Evolutionary conservation across 148 eudicot species (phyloP).

Genomic region (Amaranthus hypochondriacus): DNA sequence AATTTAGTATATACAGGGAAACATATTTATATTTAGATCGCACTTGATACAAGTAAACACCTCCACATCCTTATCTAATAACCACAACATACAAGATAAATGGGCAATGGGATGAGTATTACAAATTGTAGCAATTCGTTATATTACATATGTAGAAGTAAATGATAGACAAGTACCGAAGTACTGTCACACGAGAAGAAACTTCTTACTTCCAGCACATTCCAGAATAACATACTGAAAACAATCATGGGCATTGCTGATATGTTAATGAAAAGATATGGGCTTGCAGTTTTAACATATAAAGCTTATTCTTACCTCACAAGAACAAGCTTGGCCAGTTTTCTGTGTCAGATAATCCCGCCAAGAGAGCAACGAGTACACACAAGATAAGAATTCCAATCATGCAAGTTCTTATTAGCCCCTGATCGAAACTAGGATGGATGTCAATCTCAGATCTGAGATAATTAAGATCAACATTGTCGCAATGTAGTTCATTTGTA

Average conservation of each 20-base stretch:
- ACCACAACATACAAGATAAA: no score
- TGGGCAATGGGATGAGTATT: no score
- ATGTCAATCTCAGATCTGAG: constrained; percentile 26
- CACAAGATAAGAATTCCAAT: constrained; percentile 63
- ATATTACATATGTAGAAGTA: no score
- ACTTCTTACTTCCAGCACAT: no score
- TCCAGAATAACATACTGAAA: background rate
- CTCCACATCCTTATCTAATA: no score
- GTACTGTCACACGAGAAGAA: no score
- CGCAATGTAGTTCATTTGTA: constrained; percentile 19
- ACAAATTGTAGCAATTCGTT: no score
- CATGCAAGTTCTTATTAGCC: constrained; percentile 48
- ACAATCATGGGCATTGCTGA: constrained; percentile 3
- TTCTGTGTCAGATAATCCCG: constrained; percentile 47
- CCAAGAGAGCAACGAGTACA: constrained; percentile 51
- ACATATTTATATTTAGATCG: no score
- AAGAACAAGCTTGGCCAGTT: constrained; percentile 31
- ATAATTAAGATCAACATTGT: constrained; percentile 25
- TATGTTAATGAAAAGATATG: background rate
- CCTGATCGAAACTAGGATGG: constrained; percentile 36
- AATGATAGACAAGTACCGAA: no score
- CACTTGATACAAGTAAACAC: no score
- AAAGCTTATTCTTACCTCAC: constrained; percentile 25
- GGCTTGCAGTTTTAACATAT: constrained; percentile 1
- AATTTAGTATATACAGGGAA: no score